A percentile compares a stretch with the other conserved stretches of the same genome.
Conservation (phyloP, 2,329 filamentous ascomycete species). For the Xylariaceae sp. region DNA sequence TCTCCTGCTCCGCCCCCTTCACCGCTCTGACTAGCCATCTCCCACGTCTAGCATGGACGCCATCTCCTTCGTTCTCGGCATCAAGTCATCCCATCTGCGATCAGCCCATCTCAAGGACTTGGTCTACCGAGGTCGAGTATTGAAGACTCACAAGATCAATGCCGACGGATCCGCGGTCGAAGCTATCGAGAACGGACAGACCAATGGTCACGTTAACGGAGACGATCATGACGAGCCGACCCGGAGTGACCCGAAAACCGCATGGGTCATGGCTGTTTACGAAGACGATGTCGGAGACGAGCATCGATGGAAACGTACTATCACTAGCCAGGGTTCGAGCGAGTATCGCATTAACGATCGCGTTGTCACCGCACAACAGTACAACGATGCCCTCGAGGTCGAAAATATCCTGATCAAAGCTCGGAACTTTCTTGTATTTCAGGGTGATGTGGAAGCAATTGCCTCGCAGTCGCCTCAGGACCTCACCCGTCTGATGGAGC, state of each 20-base stretch:
- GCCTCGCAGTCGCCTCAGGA: constrained; percentile 93
- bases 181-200: constrained; percentile 52
- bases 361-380: constrained; percentile 80
- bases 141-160: constrained; percentile 89
- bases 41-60: constrained; percentile 75
- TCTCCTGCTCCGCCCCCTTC: constrained; percentile 2
- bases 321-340: constrained; percentile 81
- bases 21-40: constrained; percentile 23
- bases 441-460: constrained; percentile 95
- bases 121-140: constrained; percentile 89
- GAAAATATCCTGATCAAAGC: constrained; percentile 98
- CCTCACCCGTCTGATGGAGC: constrained; percentile 88
- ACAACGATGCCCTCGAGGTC: constrained; percentile 84
- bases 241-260: constrained; percentile 82
- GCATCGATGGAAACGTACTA: constrained; percentile 92
- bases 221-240: constrained; percentile 60
- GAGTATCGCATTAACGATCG: constrained; percentile 97
- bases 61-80: constrained; percentile 96
- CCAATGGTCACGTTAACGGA: constrained; percentile 56
- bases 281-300: constrained; percentile 95
- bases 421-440: constrained; percentile 95
- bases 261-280: constrained; percentile 99
- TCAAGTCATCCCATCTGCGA: constrained; percentile 96
- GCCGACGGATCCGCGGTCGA: constrained; percentile 73
- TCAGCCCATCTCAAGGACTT: constrained; percentile 91